Percentiles rank a stretch among this genome's conserved stretches.
phyloP scores from a whole-genome alignment of 345 rosid species.

The Hibiscus tridactylites region DNA sequence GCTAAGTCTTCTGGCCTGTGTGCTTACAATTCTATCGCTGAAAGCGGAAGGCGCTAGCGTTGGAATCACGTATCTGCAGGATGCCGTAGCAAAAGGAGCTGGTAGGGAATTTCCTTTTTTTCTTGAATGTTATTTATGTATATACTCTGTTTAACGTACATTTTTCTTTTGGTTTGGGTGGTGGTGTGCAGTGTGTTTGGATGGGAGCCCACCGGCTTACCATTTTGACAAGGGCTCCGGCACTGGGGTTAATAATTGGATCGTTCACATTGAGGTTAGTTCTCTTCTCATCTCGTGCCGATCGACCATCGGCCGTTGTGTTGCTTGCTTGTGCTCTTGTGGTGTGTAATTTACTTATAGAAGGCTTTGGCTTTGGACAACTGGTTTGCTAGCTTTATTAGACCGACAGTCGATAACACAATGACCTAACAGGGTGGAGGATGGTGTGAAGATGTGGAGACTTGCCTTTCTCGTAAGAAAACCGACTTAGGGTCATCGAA shows the following conservation, averaged over 20 bases:
- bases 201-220: slow-evolving; percentile 92
- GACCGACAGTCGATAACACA: background rate
- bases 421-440: slow-evolving; percentile 68
- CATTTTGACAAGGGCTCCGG: slow-evolving; percentile 64
- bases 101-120: slow-evolving; percentile 26
- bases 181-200: slow-evolving; percentile 72
- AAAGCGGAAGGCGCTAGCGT: slow-evolving; percentile 31
- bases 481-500: slow-evolving; percentile 76
- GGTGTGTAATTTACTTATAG: background rate
- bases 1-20: slow-evolving; percentile 20
- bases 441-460: slow-evolving; percentile 67
- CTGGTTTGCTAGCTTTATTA: background rate
- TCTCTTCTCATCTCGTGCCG: background rate
- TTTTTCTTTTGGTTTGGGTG: background rate
- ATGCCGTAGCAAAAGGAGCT: slow-evolving; percentile 58
- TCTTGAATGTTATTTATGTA: background rate
- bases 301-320: background rate
- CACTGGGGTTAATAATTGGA: slow-evolving; percentile 69
- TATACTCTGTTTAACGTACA: background rate
- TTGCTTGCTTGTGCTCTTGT: background rate
- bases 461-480: slow-evolving; percentile 45
- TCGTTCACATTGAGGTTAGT: slow-evolving; percentile 70
- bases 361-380: background rate
- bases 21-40: slow-evolving; percentile 28
- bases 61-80: slow-evolving; percentile 36